These are phyloP conservation scores for Pouteria glomerata DNA, from an alignment of 148 eudicot species.

Conservation along the genomic window DNA sequence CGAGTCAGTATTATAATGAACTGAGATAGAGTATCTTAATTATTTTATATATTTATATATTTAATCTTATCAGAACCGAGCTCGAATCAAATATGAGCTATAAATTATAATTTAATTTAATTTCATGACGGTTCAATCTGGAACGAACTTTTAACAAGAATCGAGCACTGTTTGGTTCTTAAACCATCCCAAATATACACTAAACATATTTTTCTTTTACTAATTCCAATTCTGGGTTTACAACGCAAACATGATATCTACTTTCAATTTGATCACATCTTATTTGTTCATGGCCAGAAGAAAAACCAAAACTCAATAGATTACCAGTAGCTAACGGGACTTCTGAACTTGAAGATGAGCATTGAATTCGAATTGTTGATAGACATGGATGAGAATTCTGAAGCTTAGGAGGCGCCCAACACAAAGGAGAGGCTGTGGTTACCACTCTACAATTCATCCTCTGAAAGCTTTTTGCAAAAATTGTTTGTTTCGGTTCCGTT, in stretches of 20 bases:
- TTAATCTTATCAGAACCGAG: no score
- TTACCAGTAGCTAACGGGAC: slow-evolving; percentile 19
- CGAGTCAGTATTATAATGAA: no score
- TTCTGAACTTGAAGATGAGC: slow-evolving; percentile 28
- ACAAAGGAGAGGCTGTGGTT: slow-evolving; percentile 1
- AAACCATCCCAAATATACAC: no score
- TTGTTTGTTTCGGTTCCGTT: neutral
- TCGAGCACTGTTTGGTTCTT: no score
- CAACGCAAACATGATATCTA: neutral
- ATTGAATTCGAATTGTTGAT: slow-evolving; percentile 13
- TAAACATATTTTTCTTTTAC: neutral
- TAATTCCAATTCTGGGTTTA: neutral
- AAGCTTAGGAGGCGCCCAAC: slow-evolving; percentile 8
- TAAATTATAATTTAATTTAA: no score
- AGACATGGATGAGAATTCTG: slow-evolving; percentile 5
- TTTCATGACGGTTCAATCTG: neutral
- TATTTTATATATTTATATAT: no score
- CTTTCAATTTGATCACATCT: neutral
- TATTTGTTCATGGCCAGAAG: neutral
- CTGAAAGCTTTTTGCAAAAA: neutral
- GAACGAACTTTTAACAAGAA: no score
- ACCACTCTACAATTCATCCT: slow-evolving; percentile 19
- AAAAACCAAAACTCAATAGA: neutral
- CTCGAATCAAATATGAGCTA: no score
- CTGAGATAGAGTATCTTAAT: no score